A percentile compares a stretch with the other conserved stretches of the same genome.
phyloP scores from a whole-genome alignment of 306 rosid genomes.

The Vigna hirtella region DNA sequence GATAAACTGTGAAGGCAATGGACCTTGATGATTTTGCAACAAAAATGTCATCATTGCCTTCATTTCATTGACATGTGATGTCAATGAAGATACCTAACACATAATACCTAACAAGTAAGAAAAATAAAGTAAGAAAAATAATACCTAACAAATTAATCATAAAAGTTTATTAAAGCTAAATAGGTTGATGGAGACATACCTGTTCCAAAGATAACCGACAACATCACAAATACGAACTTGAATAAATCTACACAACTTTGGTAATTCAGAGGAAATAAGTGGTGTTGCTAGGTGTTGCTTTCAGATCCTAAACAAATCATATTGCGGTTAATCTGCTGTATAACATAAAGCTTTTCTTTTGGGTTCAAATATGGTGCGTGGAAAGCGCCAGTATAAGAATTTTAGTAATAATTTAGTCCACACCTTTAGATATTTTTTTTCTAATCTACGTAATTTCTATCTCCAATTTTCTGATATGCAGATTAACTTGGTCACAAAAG shows the following conservation, averaged over 20 bases:
- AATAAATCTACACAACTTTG: neutral
- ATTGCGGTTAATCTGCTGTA: neutral
- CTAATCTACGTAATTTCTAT: too few species aligned
- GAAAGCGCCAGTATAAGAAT: neutral
- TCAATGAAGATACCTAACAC: too few species aligned
- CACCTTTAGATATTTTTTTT: neutral
- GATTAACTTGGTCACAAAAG: too few species aligned
- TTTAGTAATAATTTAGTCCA: slow-evolving; percentile 1
- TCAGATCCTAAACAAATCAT: slow-evolving; percentile 25
- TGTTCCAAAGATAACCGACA: slow-evolving; percentile 36
- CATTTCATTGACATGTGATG: too few species aligned
- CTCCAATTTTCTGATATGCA: too few species aligned
- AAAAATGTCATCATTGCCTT: too few species aligned
- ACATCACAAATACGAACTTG: slow-evolving; percentile 3
- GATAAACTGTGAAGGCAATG: too few species aligned
- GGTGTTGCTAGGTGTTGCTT: neutral
- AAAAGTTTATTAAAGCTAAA: neutral
- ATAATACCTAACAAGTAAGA: too few species aligned
- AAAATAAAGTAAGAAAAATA: too few species aligned
- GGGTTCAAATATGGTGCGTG: neutral
- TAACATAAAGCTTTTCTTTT: neutral
- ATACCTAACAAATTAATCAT: too few species aligned
- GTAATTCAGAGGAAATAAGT: neutral
- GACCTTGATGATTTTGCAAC: too few species aligned
- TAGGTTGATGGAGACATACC: slow-evolving; percentile 26